Base-by-base conservation (phyloP, 2,329 filamentous ascomycete species). In the Cladosporium halotolerans region DNA sequence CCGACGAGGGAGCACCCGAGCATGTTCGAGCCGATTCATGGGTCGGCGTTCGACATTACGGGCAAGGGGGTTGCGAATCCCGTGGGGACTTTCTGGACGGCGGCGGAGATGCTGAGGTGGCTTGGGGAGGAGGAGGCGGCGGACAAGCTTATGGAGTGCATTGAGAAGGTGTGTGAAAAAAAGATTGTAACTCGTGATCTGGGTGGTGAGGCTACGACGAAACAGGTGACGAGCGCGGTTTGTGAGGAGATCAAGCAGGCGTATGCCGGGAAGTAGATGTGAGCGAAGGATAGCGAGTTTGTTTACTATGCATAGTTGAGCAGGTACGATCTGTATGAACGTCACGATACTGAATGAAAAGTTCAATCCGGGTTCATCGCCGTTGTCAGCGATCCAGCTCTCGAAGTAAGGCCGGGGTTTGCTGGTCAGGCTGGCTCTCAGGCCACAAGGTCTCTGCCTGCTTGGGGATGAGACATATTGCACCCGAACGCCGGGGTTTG, bases 11-110 rank as follows among this genome's bases (percentile, higher is more conserved):
- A 76, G 58, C 78, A 81, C 55, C 82, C 82, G 0, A 78, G 74
- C 50, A 81, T 83, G 77, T 83, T 83, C 57, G 80, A 83, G 69
- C 80, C 80, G 0, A 81, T 83, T 50, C 79, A 82, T 60, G 79
- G 79, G 2, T 79, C 75, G 4, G 79, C 79, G 1, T 81, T 81
- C 56, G 79, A 82, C 56, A 81, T 82, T 47, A 76, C 76, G 0
- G 79, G 79, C 4, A 79, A 79, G 62, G 79, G 79, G 5, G 63
- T 80, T 16, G 77, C 78, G 0, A 82, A 82, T 55, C 79, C 79
- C 0, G 78, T 82, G 0, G 79, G 73, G 1, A 81, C 79, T 0
- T 80, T 83, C 63, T 83, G 80, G 79, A 79, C 77, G 1, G 79
- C 76, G 1, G 73, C 74, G 0, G 79, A 82, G 63, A 81, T 82